These are phyloP conservation scores for Bryoglossum gracile DNA, from an alignment of 495 filamentous ascomycete species.

Conservation along the genomic window DNA sequence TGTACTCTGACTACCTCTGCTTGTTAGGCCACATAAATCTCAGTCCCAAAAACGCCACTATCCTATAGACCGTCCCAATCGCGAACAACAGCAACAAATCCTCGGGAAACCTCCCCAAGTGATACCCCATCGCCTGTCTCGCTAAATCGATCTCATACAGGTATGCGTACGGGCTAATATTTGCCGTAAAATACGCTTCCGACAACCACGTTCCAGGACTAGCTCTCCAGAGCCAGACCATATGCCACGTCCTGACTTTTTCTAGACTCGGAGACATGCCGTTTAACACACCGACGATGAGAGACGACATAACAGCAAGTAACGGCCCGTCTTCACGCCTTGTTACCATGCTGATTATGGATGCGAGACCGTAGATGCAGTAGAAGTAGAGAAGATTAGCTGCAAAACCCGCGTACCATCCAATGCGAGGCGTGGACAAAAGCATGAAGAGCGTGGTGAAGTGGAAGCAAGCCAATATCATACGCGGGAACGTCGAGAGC, in stretches of 20 bases:
- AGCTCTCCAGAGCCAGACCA: constrained; percentile 48
- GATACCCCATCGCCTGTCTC: constrained; percentile 31
- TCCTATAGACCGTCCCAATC: constrained; percentile 34
- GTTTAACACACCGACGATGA: constrained; percentile 42
- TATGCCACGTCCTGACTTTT: constrained; percentile 42
- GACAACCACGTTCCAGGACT: constrained; percentile 50
- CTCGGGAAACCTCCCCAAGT: constrained; percentile 29
- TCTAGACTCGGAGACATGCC: constrained; percentile 43
- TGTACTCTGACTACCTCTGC: too few relatives aligned
- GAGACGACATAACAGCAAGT: constrained; percentile 37
- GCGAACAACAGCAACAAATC: constrained; percentile 34
- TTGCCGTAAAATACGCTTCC: constrained; percentile 45
- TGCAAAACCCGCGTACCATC: constrained; percentile 35
- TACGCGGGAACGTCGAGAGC: constrained; percentile 38
- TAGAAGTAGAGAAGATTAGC: constrained; percentile 50
- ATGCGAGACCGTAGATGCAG: constrained; percentile 50
- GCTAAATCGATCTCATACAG: constrained; percentile 38
- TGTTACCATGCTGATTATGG: constrained; percentile 40
- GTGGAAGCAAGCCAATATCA: constrained; percentile 45
- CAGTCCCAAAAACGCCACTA: constrained; percentile 37
- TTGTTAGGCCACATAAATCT: constrained; percentile 15
- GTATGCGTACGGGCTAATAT: constrained; percentile 39
- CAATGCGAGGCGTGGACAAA: constrained; percentile 42
- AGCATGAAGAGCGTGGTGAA: constrained; percentile 46
- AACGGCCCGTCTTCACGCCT: constrained; percentile 42